Percentiles rank a stretch among this genome's conserved stretches.
Conservation (phyloP, 257 asterid species). For the Nicotiana tabacum region DNA sequence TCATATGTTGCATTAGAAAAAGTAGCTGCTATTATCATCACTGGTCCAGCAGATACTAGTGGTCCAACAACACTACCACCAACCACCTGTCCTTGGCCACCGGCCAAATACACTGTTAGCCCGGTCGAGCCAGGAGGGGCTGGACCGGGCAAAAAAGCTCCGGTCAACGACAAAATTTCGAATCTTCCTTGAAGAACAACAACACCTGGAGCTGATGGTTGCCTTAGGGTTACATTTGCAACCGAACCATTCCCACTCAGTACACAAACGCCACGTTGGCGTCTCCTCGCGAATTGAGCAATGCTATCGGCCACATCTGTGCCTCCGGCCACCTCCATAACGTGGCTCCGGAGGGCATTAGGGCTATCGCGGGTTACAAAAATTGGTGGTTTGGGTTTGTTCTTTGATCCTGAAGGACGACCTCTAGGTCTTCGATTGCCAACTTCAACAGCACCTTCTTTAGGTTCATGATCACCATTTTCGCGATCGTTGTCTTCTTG, state of each 20-base stretch:
- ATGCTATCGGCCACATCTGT: slow-evolving; percentile 53
- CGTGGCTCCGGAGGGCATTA: slow-evolving; percentile 58
- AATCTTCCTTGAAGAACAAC: slow-evolving; percentile 57
- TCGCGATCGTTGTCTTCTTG: slow-evolving; percentile 29
- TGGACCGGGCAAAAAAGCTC: slow-evolving; percentile 60
- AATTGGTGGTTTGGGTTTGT: slow-evolving; percentile 63
- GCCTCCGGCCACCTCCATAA: slow-evolving; percentile 59
- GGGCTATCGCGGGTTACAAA: slow-evolving; percentile 67
- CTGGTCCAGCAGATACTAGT: slow-evolving; percentile 59
- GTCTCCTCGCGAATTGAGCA: slow-evolving; percentile 57
- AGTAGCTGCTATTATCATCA: slow-evolving; percentile 54
- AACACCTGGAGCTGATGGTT: slow-evolving; percentile 41
- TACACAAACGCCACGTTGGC: slow-evolving; percentile 63
- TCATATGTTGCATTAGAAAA: slow-evolving; percentile 62
- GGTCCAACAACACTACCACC: slow-evolving; percentile 72
- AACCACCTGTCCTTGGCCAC: slow-evolving; percentile 65
- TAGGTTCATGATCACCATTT: slow-evolving; percentile 34
- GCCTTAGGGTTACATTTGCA: slow-evolving; percentile 55
- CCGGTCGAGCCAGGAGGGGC: slow-evolving; percentile 54
- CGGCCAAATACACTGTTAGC: slow-evolving; percentile 52
- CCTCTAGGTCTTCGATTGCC: slow-evolving; percentile 57
- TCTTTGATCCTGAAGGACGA: slow-evolving; percentile 63
- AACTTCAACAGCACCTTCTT: slow-evolving; percentile 58
- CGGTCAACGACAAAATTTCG: slow-evolving; percentile 52
- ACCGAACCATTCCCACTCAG: slow-evolving; percentile 59